Conservation (phyloP, 2,329 filamentous ascomycete genomes). For the Sporothrix inflata region DNA sequence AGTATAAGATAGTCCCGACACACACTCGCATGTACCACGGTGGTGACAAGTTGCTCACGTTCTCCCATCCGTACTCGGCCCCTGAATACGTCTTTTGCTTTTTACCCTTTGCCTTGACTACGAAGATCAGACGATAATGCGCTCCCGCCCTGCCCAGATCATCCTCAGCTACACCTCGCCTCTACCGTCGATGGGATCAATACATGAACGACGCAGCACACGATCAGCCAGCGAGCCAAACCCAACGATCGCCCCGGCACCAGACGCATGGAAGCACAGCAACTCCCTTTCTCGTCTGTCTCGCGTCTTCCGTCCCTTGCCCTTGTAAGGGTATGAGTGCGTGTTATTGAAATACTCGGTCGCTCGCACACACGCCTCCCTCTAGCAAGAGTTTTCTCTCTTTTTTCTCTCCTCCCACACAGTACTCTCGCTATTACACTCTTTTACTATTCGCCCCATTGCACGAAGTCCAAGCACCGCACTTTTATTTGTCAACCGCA, state of each 20-base stretch:
- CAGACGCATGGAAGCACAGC: slow-evolving; percentile 22
- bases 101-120: slow-evolving; percentile 41
- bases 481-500: neutral
- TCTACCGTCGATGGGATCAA: slow-evolving; percentile 3
- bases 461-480: neutral
- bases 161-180: slow-evolving; percentile 1
- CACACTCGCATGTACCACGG: slow-evolving; percentile 3
- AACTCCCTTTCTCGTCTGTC: neutral
- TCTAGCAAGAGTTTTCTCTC: slow-evolving; percentile 1
- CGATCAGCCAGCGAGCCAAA: slow-evolving; percentile 22
- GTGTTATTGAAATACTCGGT: slow-evolving; percentile 14
- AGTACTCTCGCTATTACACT: neutral
- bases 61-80: slow-evolving; percentile 15
- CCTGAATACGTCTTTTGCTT: slow-evolving; percentile 16
- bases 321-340: neutral
- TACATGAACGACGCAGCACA: slow-evolving; percentile 19
- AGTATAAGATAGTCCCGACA: slow-evolving; percentile 25
- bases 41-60: neutral
- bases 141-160: slow-evolving; percentile 10
- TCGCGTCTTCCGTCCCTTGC: neutral
- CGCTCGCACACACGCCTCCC: slow-evolving; percentile 5
- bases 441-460: neutral
- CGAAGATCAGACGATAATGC: slow-evolving; percentile 54
- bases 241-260: slow-evolving; percentile 38
- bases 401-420: neutral